Evolutionary conservation across 2,329 filamentous ascomycete species (phyloP).

Genomic region (Lasiodiplodia theobromae): DNA sequence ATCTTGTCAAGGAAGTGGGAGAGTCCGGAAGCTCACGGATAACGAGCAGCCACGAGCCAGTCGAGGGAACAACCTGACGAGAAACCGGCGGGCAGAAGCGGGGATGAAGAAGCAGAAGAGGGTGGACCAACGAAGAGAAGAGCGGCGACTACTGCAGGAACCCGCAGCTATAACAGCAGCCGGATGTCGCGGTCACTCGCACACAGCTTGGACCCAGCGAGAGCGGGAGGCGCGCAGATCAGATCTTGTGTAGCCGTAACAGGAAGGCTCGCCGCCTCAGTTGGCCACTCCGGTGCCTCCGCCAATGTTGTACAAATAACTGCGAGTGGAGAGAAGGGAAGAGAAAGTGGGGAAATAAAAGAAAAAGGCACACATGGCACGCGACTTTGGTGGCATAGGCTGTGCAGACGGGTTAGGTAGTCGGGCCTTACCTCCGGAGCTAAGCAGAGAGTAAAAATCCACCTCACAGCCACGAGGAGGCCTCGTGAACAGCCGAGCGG

Average conservation of each 20-base stretch:
- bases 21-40: not conserved
- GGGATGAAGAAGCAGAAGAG: not conserved
- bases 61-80: not conserved
- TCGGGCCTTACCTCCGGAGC: not conserved
- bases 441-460: not conserved
- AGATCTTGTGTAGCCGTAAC: not conserved
- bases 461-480: conserved; percentile 6
- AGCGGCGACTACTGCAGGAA: conserved; percentile 12
- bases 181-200: not conserved
- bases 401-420: not conserved
- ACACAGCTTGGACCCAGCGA: not conserved
- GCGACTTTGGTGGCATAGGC: not conserved
- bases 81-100: not conserved
- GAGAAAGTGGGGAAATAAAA: not conserved
- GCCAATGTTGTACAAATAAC: not conserved
- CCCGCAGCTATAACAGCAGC: conserved; percentile 13
- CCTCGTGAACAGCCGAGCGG: not conserved
- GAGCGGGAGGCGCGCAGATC: not conserved
- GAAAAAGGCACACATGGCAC: not conserved
- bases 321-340: not conserved
- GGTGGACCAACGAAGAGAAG: not conserved
- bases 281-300: not conserved
- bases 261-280: conserved; percentile 5
- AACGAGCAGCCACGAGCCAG: not conserved
- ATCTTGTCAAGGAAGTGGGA: not conserved